Evolutionary conservation across 164 flowering plant species (phyloP), one percentile per base, ranked within the genome.

Genomic region (Warburgia ugandensis): DNA sequence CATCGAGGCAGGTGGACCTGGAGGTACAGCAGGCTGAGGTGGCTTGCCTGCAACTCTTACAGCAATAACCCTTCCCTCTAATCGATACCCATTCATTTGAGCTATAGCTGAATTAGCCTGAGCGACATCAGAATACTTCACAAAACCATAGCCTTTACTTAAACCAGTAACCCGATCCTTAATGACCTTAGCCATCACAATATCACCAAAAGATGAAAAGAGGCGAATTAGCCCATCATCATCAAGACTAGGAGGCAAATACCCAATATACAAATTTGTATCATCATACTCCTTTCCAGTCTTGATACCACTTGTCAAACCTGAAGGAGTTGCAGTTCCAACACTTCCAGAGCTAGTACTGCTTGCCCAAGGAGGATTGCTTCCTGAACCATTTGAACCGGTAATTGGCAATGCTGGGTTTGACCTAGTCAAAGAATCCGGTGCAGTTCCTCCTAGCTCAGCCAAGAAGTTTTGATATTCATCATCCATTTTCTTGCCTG

Each of bases 111-210:
- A 72, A 66, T 81, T 87, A 1, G 98, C 98, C 74, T 83, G 85
- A 23, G 79, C 60, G 52, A 76, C 69, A 71, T 83, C 85, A 28
- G 95, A 55, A 64, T 84, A 91, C 78, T 87, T 91, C 37, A 91
- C 98, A 73, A 91, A 91, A 22, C 98, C 98, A 75, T 91, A 91
- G 28, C 98, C 98, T 66, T 87, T 91, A 67, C 96, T 87, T 60
- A 79, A 51, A 29, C 87, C 88, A 42, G 88, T 71, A 8, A 71
- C 54, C 30, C 90, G 63, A 58, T 91, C 96, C 69, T 83, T 91
- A 29, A 91, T 87, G 55, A 91, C 94, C 69, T 91, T 91, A 16
- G 96, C 94, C 94, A 81, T 81, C 46, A 77, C 92, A 63, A 91
- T 84, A 11, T 87, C 88, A 30, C 98, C 98, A 66, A 75, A 87